phyloP scores from a whole-genome alignment of 345 rosid species.

The Citrus glauca region DNA sequence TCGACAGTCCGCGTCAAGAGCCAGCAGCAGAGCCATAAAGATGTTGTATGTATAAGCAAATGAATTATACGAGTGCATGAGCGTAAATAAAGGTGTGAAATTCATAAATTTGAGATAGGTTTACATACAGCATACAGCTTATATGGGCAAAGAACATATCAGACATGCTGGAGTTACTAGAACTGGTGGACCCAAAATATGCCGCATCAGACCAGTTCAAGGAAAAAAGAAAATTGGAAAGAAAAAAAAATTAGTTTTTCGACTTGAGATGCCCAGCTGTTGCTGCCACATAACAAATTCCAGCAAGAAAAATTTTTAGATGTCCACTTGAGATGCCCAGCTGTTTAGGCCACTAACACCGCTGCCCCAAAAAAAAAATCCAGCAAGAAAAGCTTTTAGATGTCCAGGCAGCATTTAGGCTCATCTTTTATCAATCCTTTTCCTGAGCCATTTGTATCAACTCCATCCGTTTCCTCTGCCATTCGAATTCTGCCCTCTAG shows the following conservation, averaged over 20 bases:
- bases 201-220: neutral
- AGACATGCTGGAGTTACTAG: neutral
- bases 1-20: too few species aligned
- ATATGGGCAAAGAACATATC: neutral
- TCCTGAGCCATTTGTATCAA: neutral
- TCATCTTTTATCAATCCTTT: neutral
- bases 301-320: too few species aligned
- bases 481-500: conserved; percentile 60
- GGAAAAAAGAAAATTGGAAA: neutral
- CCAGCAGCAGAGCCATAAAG: too few species aligned
- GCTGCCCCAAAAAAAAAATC: neutral
- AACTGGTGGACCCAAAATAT: neutral
- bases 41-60: too few species aligned
- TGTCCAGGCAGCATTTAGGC: neutral
- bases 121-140: neutral
- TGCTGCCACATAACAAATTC: too few species aligned
- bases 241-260: neutral
- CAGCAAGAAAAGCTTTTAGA: neutral
- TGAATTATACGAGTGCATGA: too few species aligned
- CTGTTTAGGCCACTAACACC: neutral
- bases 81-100: neutral
- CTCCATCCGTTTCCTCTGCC: conserved; percentile 56
- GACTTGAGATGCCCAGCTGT: too few species aligned
- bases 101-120: neutral
- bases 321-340: neutral